These are phyloP conservation scores for Parastagonospora avenae DNA, from an alignment of 2,329 filamentous ascomycete genomes.

Conservation along the genomic window DNA sequence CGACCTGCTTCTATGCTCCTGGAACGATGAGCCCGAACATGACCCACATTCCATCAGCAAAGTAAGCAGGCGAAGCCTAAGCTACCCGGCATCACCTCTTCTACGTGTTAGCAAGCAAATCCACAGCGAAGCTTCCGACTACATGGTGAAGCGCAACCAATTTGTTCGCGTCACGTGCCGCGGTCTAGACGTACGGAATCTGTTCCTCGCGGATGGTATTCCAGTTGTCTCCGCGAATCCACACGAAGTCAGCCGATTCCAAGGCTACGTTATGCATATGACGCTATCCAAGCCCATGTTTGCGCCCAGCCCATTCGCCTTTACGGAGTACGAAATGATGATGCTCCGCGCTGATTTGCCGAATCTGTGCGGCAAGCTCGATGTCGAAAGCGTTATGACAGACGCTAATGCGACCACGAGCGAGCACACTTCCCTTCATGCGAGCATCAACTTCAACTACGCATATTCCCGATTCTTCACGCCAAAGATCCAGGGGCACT, in stretches of 20 bases:
- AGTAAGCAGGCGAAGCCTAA: conserved; percentile 22
- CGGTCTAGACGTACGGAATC: conserved; percentile 22
- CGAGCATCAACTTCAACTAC: conserved; percentile 20
- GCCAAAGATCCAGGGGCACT: conserved; percentile 22
- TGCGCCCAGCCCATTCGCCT: conserved; percentile 16
- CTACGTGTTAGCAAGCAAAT: conserved; percentile 34
- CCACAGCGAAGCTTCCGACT: conserved; percentile 32
- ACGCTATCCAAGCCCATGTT: conserved; percentile 28
- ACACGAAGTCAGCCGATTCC: conserved; percentile 20
- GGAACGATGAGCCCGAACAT: conserved; percentile 24
- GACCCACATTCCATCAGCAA: conserved; percentile 19
- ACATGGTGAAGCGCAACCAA: conserved; percentile 24
- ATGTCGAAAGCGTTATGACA: conserved; percentile 32
- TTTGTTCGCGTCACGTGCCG: conserved; percentile 33
- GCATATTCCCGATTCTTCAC: conserved; percentile 20
- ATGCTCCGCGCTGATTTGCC: conserved; percentile 30
- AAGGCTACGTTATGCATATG: conserved; percentile 34
- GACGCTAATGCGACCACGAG: conserved; percentile 27
- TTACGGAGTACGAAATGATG: conserved; percentile 30
- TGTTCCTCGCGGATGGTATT: conserved; percentile 27
- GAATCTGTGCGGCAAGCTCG: conserved; percentile 23
- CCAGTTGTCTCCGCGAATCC: conserved; percentile 24
- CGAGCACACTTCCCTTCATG: conserved; percentile 24
- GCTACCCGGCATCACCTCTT: conserved; percentile 24
- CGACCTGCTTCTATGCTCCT: conserved; percentile 31